Base-by-base conservation (phyloP, 768 basidiomycete genomes). In the Collybia sp. region DNA sequence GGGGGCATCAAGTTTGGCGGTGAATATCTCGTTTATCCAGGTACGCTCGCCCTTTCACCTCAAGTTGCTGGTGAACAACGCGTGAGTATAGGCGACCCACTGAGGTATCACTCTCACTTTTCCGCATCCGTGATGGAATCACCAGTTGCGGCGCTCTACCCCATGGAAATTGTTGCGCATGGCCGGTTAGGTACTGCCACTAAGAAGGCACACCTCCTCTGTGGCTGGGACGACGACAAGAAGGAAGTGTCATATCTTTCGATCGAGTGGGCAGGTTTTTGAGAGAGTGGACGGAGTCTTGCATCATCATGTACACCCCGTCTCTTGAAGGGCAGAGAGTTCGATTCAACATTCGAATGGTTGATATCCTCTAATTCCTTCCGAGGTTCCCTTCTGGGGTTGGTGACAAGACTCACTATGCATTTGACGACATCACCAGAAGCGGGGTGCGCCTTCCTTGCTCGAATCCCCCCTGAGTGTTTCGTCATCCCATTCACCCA, bases 71-170 rank as follows among this genome's bases (percentile, higher is more conserved):
- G 34, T 52, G 15, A 42, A 39, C 20, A 39, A 43, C 35, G 31
- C 19, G 8, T 25, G 25, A 8, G 25, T 25, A 1, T 50, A 95
- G 93, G 93, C 45, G 93, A 99, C 61, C 93, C 94, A 8, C 67
- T 98, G 43, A 79, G 96, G 18, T 99, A 95, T 62, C 96, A 99
- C 59, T 96, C 95, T 2, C 96, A 99, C 63, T 98, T 97, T 60
- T 83, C 85, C 16, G 88, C 88, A 16, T 83, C 88, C 5, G 88
- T 96, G 11, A 63, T 91, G 25, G 76, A 86, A 11, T 80, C 86
- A 6, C 79, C 79, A 2, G 52, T 62, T 40, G 58, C 80, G 11
- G 53, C 72, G 1, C 72, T 99, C 42, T 72, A 76, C 40, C 93
- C 96, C 4, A 89, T 95, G 82, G 93, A 98, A 63, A 79, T 99